Evolutionary conservation across 1,284 basidiomycete species (phyloP), one percentile per base, ranked within the genome.

Genomic region (Ceratobasidium sp.): DNA sequence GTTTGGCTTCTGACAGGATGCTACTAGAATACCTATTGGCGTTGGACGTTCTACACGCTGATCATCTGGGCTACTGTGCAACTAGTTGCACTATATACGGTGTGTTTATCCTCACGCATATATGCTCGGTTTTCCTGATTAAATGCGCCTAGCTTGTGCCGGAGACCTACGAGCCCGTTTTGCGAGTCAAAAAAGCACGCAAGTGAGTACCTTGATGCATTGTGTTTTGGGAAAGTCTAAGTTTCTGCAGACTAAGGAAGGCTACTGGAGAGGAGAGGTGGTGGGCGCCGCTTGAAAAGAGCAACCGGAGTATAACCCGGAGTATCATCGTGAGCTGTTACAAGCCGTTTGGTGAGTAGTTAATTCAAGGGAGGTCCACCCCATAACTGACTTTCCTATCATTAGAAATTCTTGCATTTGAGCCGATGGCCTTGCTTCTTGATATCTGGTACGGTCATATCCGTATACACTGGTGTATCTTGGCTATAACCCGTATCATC

Each of bases 401-500:
- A 14, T 35, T 41, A 94, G 92, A 93, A 82, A 87, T 96, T 3
- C 83, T 95, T 3, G 55, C 89, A 0, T 89, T 87, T 55, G 94
- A 96, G 80, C 87, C 89, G 30, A 96, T 96, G 94, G 92, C 92
- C 0, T 86, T 95, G 2, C 84, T 92, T 6, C 86, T 96, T 82
- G 90, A 88, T 82, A 84, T 86, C 68, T 92, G 88, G 87, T 79
- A 64, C 23, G 23, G 38, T 41, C 23, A 14, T 7, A n/a, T 77
- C 7, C 12, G 18, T 79, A 46, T 35, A 76, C 87, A 85, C 88
- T 87, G 85, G 66, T 87, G 92, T 0, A 83, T 93, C 20, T 85
- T 94, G 30, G 89, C 95, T 7, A 93, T 92, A 0, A 89, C 95
- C 66, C 85, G 35, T 16, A 8, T 2, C 77, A 12, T 79, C 44